Percentiles rank a stretch among this genome's conserved stretches.
These are phyloP conservation scores for Dictyostelium purpureum DNA, from an alignment of 78 protist species.

Conservation along the genomic window DNA sequence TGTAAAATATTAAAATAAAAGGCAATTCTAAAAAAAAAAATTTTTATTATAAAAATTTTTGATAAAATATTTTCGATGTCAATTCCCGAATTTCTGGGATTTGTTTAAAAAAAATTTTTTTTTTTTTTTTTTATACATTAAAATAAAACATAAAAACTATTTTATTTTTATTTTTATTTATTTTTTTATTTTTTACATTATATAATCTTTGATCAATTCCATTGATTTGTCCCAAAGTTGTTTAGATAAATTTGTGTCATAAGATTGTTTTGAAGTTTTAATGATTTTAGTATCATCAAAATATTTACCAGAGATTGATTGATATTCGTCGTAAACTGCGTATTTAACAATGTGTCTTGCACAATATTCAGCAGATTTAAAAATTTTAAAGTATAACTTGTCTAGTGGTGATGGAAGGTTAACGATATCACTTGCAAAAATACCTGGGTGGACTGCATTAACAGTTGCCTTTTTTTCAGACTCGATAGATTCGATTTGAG, in stretches of 20 bases:
- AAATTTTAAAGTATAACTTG: slow-evolving; percentile 21
- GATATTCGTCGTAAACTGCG: not conserved
- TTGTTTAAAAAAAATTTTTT: too few species aligned
- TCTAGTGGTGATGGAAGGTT: slow-evolving; percentile 34
- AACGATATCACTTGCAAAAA: slow-evolving; percentile 72
- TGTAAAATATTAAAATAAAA: too few species aligned
- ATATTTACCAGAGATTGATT: slow-evolving; percentile 13
- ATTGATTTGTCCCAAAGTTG: slow-evolving; percentile 9
- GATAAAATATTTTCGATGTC: too few species aligned
- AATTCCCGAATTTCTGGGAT: too few species aligned
- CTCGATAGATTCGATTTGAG: not conserved
- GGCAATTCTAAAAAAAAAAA: too few species aligned
- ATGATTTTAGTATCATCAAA: slow-evolving; percentile 9
- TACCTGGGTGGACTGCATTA: slow-evolving; percentile 54
- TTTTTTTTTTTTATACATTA: too few species aligned
- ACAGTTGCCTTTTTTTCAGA: not conserved
- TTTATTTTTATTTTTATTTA: too few species aligned
- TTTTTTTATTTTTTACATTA: not conserved
- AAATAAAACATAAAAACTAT: too few species aligned
- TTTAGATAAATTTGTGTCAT: not conserved
- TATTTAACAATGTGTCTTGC: slow-evolving; percentile 28
- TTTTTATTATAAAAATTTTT: too few species aligned
- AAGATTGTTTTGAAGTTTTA: not conserved
- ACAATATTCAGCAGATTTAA: slow-evolving; percentile 62
- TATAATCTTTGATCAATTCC: slow-evolving; percentile 23